Base-by-base conservation (phyloP, 208 protist genomes). In the Vickermania ingenoplastis region DNA sequence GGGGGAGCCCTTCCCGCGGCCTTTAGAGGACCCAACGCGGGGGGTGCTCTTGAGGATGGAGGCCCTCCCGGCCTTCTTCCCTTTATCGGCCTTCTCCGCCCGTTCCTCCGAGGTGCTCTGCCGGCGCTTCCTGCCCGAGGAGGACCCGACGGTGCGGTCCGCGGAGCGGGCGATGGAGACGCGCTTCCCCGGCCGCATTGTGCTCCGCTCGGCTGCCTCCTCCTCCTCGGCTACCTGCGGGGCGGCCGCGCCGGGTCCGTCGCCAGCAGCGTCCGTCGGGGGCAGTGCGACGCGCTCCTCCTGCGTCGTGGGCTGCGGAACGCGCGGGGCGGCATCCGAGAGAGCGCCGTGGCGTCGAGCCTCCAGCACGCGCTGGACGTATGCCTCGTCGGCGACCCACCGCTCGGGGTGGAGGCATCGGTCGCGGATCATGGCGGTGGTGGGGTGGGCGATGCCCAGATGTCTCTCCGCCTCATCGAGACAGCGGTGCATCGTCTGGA, bases 401-500 rank as follows among this genome's bases (percentile, higher is more conserved):
- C 23, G 41, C 2, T 60, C 36, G 2, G 75, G 64, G 53, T 83
- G 63, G 28, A 70, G 77, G 52, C 84, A 94, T 57, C 81, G 78
- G 28, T 81, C 72, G 25, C 69, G 70, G 36, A 94, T 67, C 67
- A 89, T 79, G 1, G 59, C 24, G 0, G 88, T 94, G 4, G 81
- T 94, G 4, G 84, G 68, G 59, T 94, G 84, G 1, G 63, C 7
- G 41, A 71, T 61, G 3, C 88, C 84, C 0, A 92, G 59, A 3
- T 75, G 65, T 1, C 58, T 25, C 59, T 91, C 66, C 1, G 88
- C 66, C 58, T 83, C 73, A 0, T 78, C 74, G 23, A 94, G 56
- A 0, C 83, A 83, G 14, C 79, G 76, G 62, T 85, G 77, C 72
- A 94, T 79, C n/a, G 85, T 83, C 0, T 79, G 65, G 36, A 81